Evolutionary conservation across 139 green algal species (phyloP), one percentile per base, ranked within the genome.

Genomic region (Tetraselmis striata): DNA sequence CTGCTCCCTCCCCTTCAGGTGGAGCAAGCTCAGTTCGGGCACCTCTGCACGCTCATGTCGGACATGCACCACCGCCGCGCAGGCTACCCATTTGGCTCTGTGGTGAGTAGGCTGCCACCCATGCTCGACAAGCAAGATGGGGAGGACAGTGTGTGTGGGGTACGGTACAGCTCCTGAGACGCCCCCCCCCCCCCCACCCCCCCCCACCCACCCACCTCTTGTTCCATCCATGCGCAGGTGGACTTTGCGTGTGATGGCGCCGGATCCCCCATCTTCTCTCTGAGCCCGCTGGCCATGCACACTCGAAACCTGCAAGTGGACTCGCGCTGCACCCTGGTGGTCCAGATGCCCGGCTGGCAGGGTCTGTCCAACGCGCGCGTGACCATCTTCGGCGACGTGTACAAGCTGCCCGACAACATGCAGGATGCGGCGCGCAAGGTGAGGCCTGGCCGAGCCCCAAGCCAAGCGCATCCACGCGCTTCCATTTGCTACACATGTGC

Each of bases 301-400:
- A 92, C 92, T 59, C 86, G 91, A 59, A 97, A 97, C 88, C 45
- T 96, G 0, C 77, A 89, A 30, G 90, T 90, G 77, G 89, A 96
- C 91, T 88, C 83, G 32, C 92, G 79, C 78, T 96, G 59, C 82
- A 92, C 87, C 22, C 79, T 97, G 30, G 89, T 95, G 31, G 92
- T 98, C 75, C 93, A 98, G 90, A 98, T 98, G 92, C 95, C 94
- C 1, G 97, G 97, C 22, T 99, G 97, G 97, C 94, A 92, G 76
- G 97, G 97, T 2, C 90, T 99, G 79, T 92, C 95, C 29, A 99
- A 99, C 81, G 96, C 97, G 22, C 87, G 95, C 29, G 96, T 98
- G 24, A 99, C 97, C 74, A 96, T 99, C 31, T 99, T 99, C 87
- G 97, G 97, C 0, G 97, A 99, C 84, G 90, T 98, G 24, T 95